These are phyloP conservation scores for Microdochium paspali DNA, from an alignment of 2,329 filamentous ascomycete genomes.

Conservation along the genomic window DNA sequence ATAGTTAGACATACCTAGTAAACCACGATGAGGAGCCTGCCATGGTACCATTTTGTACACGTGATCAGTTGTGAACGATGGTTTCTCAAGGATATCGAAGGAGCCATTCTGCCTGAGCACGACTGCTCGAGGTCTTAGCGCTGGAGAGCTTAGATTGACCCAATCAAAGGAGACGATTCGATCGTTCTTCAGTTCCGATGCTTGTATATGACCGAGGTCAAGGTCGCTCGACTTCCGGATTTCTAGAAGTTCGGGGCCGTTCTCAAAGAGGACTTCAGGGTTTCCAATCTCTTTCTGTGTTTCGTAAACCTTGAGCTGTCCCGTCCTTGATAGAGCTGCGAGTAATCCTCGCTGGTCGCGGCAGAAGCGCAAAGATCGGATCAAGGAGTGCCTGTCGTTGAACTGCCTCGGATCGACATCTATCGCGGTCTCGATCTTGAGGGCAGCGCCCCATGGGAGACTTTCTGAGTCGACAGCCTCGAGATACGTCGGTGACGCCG, in stretches of 20 bases:
- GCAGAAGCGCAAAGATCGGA: slow-evolving; percentile 54
- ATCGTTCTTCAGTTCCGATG: slow-evolving; percentile 39
- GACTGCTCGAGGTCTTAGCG: slow-evolving; percentile 46
- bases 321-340: slow-evolving; percentile 51
- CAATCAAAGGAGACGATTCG: slow-evolving; percentile 61
- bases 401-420: slow-evolving; percentile 42
- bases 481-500: slow-evolving; percentile 44
- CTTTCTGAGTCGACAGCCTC: slow-evolving; percentile 52
- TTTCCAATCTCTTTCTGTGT: slow-evolving; percentile 44
- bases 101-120: slow-evolving; percentile 50
- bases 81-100: slow-evolving; percentile 54
- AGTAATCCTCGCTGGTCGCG: slow-evolving; percentile 52
- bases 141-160: slow-evolving; percentile 48
- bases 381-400: slow-evolving; percentile 48
- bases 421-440: slow-evolving; percentile 48
- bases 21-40: slow-evolving; percentile 47
- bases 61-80: slow-evolving; percentile 47
- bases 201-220: slow-evolving; percentile 46
- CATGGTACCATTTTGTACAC: slow-evolving; percentile 53
- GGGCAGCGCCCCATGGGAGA: slow-evolving; percentile 51
- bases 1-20: slow-evolving; percentile 33
- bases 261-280: slow-evolving; percentile 26
- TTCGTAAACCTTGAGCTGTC: slow-evolving; percentile 53
- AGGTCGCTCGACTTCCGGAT: slow-evolving; percentile 52
- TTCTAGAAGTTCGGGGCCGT: slow-evolving; percentile 48